These are phyloP conservation scores for Symbiodinium natans DNA, from an alignment of 73 alveolate species.

Conservation along the genomic window DNA sequence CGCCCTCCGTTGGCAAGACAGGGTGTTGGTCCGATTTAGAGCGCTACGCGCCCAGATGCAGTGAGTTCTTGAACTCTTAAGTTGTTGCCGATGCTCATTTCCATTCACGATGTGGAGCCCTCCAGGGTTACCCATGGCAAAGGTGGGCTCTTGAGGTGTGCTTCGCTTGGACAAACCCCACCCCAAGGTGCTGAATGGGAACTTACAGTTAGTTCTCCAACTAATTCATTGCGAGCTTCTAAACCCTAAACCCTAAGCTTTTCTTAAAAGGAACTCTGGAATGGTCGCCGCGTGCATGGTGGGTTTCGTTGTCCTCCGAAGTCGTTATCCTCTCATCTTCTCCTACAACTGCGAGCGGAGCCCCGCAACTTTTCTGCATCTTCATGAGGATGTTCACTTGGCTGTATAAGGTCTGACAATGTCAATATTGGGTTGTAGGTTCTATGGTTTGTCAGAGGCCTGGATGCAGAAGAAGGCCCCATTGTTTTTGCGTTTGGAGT, in stretches of 20 bases:
- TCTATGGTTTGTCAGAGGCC: background rate
- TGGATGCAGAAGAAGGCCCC: too few relatives aligned
- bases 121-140: background rate
- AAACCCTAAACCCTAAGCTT: background rate
- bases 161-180: too few relatives aligned
- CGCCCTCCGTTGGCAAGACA: background rate
- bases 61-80: too few relatives aligned
- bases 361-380: background rate
- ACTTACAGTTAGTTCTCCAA: too few relatives aligned
- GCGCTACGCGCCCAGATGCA: too few relatives aligned
- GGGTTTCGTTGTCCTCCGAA: conserved; percentile 21
- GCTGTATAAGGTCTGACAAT: too few relatives aligned
- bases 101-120: too few relatives aligned
- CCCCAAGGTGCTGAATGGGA: background rate
- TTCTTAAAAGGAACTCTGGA: background rate
- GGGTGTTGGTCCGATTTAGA: background rate
- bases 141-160: background rate
- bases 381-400: too few relatives aligned
- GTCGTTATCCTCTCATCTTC: conserved; percentile 55
- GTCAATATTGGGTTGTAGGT: too few relatives aligned
- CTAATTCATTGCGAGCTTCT: too few relatives aligned
- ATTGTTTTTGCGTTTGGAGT: too few relatives aligned
- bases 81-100: too few relatives aligned
- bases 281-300: conserved; percentile 63
- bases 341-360: conserved; percentile 14